Evolutionary conservation across 1,284 basidiomycete species (phyloP), one percentile per base, ranked within the genome.

Genomic region (Sporisorium iseilematis-ciliati): DNA sequence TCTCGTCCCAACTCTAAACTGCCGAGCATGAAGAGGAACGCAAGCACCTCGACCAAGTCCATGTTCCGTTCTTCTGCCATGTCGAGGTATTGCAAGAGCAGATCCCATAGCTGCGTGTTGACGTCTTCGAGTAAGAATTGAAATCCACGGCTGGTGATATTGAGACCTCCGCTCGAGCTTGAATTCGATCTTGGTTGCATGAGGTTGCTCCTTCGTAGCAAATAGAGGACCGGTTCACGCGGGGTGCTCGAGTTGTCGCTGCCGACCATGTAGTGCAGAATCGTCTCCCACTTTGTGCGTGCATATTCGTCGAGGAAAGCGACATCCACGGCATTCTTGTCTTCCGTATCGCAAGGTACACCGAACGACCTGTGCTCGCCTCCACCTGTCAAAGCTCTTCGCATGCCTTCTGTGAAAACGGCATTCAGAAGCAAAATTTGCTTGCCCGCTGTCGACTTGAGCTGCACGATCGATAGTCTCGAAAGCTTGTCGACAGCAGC

Each of bases 191-290:
- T 49, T 2, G 72, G 66, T 51, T 80, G 78, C 93, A 99, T 98
- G 67, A 97, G 88, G n/a, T 92, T 92, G 80, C 93, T 94, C 31
- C 91, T 88, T 75, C 92, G 89, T 3, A 99, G 88, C 14, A 98
- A 89, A 81, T 91, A 92, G 18, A 97, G 87, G 10, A 98, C 95
- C 41, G 91, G 91, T 82, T 91, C 88, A 41, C 94, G 91, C 52
- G 93, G 92, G 76, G 89, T 89, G n/a, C 90, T 87, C 73, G 85
- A 85, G 1, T 87, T 92, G 8, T 92, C 92, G 29, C 94, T 95
- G 2, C 95, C 95, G 1, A 99, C 97, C 95, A 99, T 97, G 85
- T 93, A 99, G 86, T 98, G 95, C 56, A 98, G 88, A 78, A 99
- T 97, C 0, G 93, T 93, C 89, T 99, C 97, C 95, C 97, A 99